Conservation (phyloP, 148 eudicot genomes). For the Pharnaceum exiguum region DNA sequence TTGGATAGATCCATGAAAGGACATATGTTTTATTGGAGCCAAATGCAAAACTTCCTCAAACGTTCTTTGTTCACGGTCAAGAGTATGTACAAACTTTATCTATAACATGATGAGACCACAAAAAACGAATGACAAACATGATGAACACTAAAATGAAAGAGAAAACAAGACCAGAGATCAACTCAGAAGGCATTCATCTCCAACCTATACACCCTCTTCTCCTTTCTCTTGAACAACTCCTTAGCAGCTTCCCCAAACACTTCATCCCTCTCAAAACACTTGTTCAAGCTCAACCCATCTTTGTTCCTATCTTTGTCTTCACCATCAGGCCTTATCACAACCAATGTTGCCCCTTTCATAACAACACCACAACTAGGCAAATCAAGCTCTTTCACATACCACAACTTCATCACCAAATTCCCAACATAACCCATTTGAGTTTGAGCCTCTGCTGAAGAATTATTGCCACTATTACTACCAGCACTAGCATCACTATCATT, state of each 20-base stretch:
- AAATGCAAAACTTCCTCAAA: too few relatives aligned
- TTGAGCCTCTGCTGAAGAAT: not conserved
- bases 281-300: slow-evolving; percentile 16
- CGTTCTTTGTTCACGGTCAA: not conserved
- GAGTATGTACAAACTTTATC: slow-evolving; percentile 2
- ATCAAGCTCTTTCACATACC: slow-evolving; percentile 52
- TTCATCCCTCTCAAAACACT: slow-evolving; percentile 25
- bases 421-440: slow-evolving; percentile 23
- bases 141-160: not conserved
- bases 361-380: slow-evolving; percentile 40
- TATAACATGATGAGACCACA: not conserved
- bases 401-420: slow-evolving; percentile 51
- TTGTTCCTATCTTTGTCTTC: slow-evolving; percentile 3
- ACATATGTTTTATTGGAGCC: too few relatives aligned
- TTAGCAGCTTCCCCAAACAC: slow-evolving; percentile 31
- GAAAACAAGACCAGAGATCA: not conserved
- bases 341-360: slow-evolving; percentile 65
- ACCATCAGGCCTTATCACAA: slow-evolving; percentile 42
- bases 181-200: slow-evolving; percentile 28
- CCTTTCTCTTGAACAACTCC: slow-evolving; percentile 28
- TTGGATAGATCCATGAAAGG: too few relatives aligned
- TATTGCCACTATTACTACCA: not conserved
- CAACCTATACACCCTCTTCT: slow-evolving; percentile 25
- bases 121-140: not conserved
- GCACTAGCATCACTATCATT: not conserved